Evolutionary conservation across 805 yeast genomes (phyloP), one percentile per base, ranked within the genome.

Genomic region (Metschnikowia henanensis): DNA sequence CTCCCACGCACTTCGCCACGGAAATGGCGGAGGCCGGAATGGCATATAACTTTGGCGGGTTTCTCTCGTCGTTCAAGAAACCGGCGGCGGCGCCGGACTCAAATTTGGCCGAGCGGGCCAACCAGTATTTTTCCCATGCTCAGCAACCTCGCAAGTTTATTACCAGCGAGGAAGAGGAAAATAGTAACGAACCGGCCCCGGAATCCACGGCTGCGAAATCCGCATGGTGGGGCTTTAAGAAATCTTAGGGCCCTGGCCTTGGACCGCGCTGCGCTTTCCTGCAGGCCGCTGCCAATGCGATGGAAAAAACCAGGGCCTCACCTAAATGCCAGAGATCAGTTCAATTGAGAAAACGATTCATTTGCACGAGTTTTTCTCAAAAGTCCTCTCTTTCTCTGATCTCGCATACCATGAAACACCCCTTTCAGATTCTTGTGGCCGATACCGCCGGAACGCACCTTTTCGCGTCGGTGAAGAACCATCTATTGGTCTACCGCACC

Each of bases 361-460:
- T n/a, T n/a, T n/a, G n/a, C n/a, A n/a, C n/a, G n/a, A n/a, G n/a
- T n/a, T n/a, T n/a, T n/a, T n/a, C n/a, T n/a, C n/a, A n/a, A n/a
- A n/a, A n/a, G n/a, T n/a, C n/a, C n/a, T n/a, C n/a, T n/a, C n/a
- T 31, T 15, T 15, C 10, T 28, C 13, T n/a, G 5, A 15, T 28
- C n/a, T 22, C 13, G 21, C 23, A 13, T 13, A 45, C 5, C 21
- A 76, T 83, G 80, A 81, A 81, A 54, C 91, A 87, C 56, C 94
- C 94, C 15, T 79, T 81, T 58, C 92, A 85, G 57, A 69, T 79
- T 29, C 60, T 81, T 2, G 55, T 73, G 3, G 52, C 77, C n/a
- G 75, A 69, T 52, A 55, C 56, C 4, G 59, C 65, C 15, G 83
- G 83, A 1, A 59, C 66, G 3, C 60, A 73, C 16, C 59, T 87